phyloP scores from a whole-genome alignment of 306 rosid genomes.

The Corylus avellana region DNA sequence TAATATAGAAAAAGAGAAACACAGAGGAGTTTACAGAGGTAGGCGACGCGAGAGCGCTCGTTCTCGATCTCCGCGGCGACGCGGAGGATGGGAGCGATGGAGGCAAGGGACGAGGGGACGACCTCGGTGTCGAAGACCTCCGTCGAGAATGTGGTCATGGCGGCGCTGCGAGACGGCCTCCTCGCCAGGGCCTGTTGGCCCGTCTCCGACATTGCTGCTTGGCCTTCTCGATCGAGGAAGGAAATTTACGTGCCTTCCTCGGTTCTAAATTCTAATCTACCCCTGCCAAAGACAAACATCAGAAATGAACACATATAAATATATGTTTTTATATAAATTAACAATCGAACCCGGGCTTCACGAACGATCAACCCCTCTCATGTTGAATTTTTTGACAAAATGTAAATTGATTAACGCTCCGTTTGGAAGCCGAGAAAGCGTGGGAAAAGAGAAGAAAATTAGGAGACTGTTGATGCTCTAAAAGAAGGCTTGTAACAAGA shows the following conservation, averaged over 20 bases:
- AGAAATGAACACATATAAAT: neutral
- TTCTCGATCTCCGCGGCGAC: conserved; percentile 82
- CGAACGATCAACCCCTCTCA: neutral
- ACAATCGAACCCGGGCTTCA: neutral
- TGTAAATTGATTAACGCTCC: neutral
- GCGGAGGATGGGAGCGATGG: conserved; percentile 89
- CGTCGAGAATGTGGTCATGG: conserved; percentile 74
- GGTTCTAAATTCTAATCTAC: neutral
- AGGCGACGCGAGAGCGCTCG: conserved; percentile 92
- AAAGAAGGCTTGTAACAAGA: neutral
- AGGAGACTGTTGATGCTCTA: neutral
- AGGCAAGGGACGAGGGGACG: conserved; percentile 84
- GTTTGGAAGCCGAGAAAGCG: conserved; percentile 4
- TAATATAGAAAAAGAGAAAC: neutral
- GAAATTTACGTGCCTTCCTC: neutral
- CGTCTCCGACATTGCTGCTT: conserved; percentile 59
- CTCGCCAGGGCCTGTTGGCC: conserved; percentile 57
- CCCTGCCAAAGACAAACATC: conserved; percentile 7
- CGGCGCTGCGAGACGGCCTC: conserved; percentile 84
- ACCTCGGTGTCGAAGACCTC: conserved; percentile 95
- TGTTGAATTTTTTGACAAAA: neutral
- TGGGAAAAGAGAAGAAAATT: neutral
- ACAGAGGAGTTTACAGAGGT: conserved; percentile 53
- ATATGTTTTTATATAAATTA: neutral
- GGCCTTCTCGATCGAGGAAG: conserved; percentile 22